phyloP scores from a whole-genome alignment of 768 basidiomycete genomes.

The Dioszegia hungarica region DNA sequence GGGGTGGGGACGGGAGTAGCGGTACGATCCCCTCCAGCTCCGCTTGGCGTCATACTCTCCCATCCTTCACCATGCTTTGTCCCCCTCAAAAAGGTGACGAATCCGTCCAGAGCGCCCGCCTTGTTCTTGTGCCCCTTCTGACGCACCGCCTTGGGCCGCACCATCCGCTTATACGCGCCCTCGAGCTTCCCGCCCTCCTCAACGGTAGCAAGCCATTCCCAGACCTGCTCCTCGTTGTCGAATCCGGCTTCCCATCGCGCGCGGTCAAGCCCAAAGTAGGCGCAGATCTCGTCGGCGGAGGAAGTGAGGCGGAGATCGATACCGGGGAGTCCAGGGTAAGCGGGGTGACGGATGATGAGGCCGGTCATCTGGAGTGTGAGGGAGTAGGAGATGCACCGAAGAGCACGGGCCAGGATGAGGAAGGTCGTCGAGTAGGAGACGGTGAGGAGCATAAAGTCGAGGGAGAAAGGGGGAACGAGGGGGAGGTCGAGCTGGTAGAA shows the following conservation, averaged over 20 bases:
- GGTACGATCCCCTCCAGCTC: neutral
- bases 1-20: neutral
- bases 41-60: neutral
- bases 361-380: conserved; percentile 21
- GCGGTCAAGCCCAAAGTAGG: conserved; percentile 29
- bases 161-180: conserved; percentile 6
- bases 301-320: conserved; percentile 25
- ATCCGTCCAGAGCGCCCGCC: conserved; percentile 1
- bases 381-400: conserved; percentile 14
- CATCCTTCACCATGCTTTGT: conserved; percentile 5
- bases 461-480: conserved; percentile 8
- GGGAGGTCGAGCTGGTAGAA: conserved; percentile 37
- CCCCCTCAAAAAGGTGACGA: neutral
- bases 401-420: conserved; percentile 17
- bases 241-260: conserved; percentile 15
- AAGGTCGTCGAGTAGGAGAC: conserved; percentile 20
- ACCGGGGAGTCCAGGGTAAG: conserved; percentile 22
- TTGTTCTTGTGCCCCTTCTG: conserved; percentile 3
- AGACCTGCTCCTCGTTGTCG: conserved; percentile 14
- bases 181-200: neutral
- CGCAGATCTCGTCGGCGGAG: conserved; percentile 11
- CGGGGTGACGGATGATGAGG: conserved; percentile 22
- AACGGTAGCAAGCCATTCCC: conserved; percentile 24
- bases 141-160: neutral
- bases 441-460: conserved; percentile 16